Percentiles rank a stretch among this genome's conserved stretches.
Conservation (phyloP, 345 rosid genomes). For the Litchi chinensis region DNA sequence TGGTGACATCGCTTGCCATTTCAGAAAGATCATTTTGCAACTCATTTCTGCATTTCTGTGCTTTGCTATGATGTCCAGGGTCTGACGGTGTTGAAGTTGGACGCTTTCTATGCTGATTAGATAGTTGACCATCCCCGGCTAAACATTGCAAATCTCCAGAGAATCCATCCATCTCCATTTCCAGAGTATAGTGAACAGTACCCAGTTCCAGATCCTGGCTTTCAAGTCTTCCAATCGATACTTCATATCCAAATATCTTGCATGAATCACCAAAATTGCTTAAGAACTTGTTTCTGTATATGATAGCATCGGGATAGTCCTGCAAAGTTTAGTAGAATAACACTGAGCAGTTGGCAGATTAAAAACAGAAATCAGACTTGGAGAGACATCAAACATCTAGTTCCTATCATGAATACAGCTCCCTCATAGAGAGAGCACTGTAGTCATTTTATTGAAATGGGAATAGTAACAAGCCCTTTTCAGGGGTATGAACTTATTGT, state of each 20-base stretch:
- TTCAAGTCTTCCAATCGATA: conserved; percentile 27
- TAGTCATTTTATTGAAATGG: not conserved
- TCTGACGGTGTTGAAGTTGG: conserved; percentile 19
- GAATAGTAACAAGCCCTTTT: not conserved
- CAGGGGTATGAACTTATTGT: not conserved
- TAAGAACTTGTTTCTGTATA: conserved; percentile 50
- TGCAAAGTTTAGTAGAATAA: conserved; percentile 35
- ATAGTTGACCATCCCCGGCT: conserved; percentile 20
- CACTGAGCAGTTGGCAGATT: not conserved
- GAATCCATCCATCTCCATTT: conserved; percentile 33
- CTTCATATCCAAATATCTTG: conserved; percentile 48
- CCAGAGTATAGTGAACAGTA: conserved; percentile 30
- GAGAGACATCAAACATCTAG: not conserved
- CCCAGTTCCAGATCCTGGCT: conserved; percentile 33
- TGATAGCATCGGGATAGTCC: conserved; percentile 62
- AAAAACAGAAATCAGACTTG: not conserved
- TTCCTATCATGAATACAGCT: not conserved
- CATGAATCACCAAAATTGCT: conserved; percentile 47
- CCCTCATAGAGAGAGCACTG: not conserved
- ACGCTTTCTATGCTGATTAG: conserved; percentile 51
- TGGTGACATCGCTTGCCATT: conserved; percentile 26
- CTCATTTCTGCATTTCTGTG: conserved; percentile 42
- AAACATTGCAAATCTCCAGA: conserved; percentile 23
- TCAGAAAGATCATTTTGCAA: conserved; percentile 31
- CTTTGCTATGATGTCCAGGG: conserved; percentile 35